Conservation (phyloP, 2,329 filamentous ascomycete genomes). For the Cryphonectria naterciae region DNA sequence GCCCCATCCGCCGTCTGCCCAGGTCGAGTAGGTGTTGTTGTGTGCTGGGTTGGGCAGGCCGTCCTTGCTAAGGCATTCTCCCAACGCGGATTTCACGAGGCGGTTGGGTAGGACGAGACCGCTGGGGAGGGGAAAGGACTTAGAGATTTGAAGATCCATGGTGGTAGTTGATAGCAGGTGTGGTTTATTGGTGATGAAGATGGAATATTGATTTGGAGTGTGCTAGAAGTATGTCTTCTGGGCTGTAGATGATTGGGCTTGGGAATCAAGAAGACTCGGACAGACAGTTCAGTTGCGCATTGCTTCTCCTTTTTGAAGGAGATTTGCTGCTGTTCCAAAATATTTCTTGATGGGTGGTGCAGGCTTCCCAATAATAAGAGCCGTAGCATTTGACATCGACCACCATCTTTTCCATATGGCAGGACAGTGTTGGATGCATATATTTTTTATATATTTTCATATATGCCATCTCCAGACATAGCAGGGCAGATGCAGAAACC, state of each 20-base stretch:
- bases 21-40: constrained; percentile 52
- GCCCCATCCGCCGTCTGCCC: constrained; percentile 59
- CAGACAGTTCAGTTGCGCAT: too few relatives aligned
- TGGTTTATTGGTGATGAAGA: not conserved
- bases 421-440: not conserved
- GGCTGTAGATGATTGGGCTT: not conserved
- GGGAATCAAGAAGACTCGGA: too few relatives aligned
- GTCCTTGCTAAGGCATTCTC: constrained; percentile 47
- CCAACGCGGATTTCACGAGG: constrained; percentile 56
- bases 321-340: too few relatives aligned
- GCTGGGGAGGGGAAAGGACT: constrained; percentile 56
- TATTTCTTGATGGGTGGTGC: too few relatives aligned
- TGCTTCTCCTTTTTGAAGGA: too few relatives aligned
- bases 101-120: constrained; percentile 61
- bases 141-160: constrained; percentile 36
- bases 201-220: not conserved
- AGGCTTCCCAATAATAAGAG: too few relatives aligned
- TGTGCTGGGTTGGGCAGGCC: constrained; percentile 47
- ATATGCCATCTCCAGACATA: too few relatives aligned
- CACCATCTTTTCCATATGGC: too few relatives aligned
- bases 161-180: not conserved
- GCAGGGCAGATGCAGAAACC: too few relatives aligned
- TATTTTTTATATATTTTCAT: not conserved
- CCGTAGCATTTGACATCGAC: too few relatives aligned
- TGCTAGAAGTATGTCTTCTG: not conserved